Conservation (phyloP, 2,329 filamentous ascomycete species). For the Alternaria sp. region DNA sequence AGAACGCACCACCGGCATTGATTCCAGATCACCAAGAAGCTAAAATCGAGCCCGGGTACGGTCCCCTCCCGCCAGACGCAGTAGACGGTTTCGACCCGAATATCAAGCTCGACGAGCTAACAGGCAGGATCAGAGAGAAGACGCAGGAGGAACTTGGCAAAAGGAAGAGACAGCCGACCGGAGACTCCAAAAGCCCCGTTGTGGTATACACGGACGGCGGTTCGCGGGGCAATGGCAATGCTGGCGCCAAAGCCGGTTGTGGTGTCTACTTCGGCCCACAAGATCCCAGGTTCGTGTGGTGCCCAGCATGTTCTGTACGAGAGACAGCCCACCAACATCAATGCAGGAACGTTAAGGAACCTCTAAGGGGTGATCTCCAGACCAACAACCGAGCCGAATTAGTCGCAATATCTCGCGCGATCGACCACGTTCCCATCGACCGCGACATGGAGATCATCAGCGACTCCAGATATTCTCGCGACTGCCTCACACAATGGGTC, state of each 20-base stretch:
- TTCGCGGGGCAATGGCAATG: slow-evolving; percentile 63
- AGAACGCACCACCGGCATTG: slow-evolving; percentile 23
- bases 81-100: slow-evolving; percentile 69
- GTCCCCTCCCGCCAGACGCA: slow-evolving; percentile 61
- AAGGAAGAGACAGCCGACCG: slow-evolving; percentile 55
- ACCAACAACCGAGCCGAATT: slow-evolving; percentile 98
- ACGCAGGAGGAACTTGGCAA: slow-evolving; percentile 55
- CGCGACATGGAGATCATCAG: slow-evolving; percentile 78
- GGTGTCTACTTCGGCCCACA: slow-evolving; percentile 69
- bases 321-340: background rate
- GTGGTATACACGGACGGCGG: slow-evolving; percentile 71
- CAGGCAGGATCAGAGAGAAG: slow-evolving; percentile 63
- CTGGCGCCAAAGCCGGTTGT: slow-evolving; percentile 64
- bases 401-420: slow-evolving; percentile 81
- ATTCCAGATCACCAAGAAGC: slow-evolving; percentile 20
- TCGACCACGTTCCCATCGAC: slow-evolving; percentile 74
- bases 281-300: slow-evolving; percentile 58
- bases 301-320: background rate
- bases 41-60: slow-evolving; percentile 57
- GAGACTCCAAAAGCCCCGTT: slow-evolving; percentile 57
- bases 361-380: slow-evolving; percentile 74
- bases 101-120: slow-evolving; percentile 60
- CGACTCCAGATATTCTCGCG: slow-evolving; percentile 91
- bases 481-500: slow-evolving; percentile 87
- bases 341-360: slow-evolving; percentile 74